Percentiles rank a stretch among this genome's conserved stretches.
phyloP scores from a whole-genome alignment of 768 basidiomycete species.

The Boletus patriciae region DNA sequence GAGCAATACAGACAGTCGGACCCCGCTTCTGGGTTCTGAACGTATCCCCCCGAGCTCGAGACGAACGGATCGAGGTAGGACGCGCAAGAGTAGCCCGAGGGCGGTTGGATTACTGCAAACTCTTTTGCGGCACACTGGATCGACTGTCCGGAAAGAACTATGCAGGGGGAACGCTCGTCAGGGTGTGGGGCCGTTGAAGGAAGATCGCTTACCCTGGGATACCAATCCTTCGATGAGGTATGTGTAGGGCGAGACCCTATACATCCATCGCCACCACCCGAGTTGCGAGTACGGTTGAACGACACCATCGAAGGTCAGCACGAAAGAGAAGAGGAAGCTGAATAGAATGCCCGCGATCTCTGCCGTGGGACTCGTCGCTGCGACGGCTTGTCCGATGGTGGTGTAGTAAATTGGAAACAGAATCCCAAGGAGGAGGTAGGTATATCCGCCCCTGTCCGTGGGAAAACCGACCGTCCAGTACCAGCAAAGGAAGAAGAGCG shows the following conservation, averaged over 20 bases:
- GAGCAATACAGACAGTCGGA: slow-evolving; percentile 55
- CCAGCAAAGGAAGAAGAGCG: slow-evolving; percentile 65
- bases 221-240: slow-evolving; percentile 54
- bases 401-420: slow-evolving; percentile 63
- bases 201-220: slow-evolving; percentile 43
- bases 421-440: slow-evolving; percentile 53
- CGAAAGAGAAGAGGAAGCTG: slow-evolving; percentile 59
- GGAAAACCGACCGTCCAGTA: slow-evolving; percentile 69
- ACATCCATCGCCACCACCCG: slow-evolving; percentile 78
- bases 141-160: slow-evolving; percentile 47
- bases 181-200: too few species aligned
- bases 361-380: slow-evolving; percentile 58
- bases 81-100: slow-evolving; percentile 46
- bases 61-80: slow-evolving; percentile 48
- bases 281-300: slow-evolving; percentile 60
- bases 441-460: slow-evolving; percentile 55
- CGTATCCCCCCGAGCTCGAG: slow-evolving; percentile 43
- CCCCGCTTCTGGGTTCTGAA: slow-evolving; percentile 41
- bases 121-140: slow-evolving; percentile 64
- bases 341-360: slow-evolving; percentile 61
- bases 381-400: slow-evolving; percentile 58
- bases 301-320: slow-evolving; percentile 68
- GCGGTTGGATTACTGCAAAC: slow-evolving; percentile 52
- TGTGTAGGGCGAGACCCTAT: slow-evolving; percentile 50
- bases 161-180: background rate